Evolutionary conservation across 345 rosid genomes (phyloP).

Genomic region (Lumnitzera racemosa): DNA sequence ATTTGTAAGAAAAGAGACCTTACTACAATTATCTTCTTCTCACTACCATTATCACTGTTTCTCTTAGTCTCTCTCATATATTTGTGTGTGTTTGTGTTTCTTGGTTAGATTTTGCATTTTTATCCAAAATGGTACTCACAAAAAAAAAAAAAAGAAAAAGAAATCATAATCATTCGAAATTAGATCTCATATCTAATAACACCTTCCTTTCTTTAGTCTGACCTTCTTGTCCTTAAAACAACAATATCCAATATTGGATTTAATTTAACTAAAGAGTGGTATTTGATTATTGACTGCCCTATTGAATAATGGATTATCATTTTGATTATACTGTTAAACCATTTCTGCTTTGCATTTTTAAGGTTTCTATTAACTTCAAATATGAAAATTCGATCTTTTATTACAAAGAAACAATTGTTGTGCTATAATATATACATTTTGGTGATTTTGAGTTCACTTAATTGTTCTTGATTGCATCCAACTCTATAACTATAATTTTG

Average conservation of each 20-base stretch:
- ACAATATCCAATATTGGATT: neutral
- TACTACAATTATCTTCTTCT: too few species aligned
- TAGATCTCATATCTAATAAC: conserved; percentile 31
- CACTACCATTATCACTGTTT: neutral
- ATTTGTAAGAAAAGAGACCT: too few species aligned
- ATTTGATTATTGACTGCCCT: neutral
- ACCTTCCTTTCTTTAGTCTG: neutral
- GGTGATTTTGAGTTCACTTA: too few species aligned
- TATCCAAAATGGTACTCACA: neutral
- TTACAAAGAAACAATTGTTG: too few species aligned
- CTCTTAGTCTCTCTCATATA: neutral
- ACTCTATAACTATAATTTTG: too few species aligned
- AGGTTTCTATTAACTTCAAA: neutral
- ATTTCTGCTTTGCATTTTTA: conserved; percentile 1
- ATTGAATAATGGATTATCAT: too few species aligned
- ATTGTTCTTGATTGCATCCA: too few species aligned
- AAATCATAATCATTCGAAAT: neutral
- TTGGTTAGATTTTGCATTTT: neutral
- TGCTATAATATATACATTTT: too few species aligned
- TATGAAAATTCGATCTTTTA: too few species aligned
- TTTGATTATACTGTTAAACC: neutral
- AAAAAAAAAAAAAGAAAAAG: neutral
- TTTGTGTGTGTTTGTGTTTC: neutral
- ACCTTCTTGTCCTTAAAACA: conserved; percentile 1
- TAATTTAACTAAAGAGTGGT: neutral